Conservation (phyloP, 2,329 filamentous ascomycete species). For the Neurospora sp. region DNA sequence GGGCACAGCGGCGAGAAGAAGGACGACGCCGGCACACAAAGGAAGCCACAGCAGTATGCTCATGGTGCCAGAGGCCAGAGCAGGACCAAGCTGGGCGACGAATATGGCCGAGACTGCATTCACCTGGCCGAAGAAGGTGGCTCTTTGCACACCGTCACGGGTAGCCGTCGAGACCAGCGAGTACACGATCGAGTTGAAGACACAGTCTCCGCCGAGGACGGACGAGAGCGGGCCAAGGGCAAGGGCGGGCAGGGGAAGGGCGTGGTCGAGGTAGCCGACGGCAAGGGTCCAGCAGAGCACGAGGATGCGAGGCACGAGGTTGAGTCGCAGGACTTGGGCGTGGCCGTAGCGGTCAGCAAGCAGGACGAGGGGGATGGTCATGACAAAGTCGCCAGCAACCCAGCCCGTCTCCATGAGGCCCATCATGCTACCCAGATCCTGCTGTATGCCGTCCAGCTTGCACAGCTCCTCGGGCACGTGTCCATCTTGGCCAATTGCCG, state of each 20-base stretch:
- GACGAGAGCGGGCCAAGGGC: conserved; percentile 32
- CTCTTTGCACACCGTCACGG: conserved; percentile 32
- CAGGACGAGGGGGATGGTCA: conserved; percentile 39
- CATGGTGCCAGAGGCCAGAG: conserved; percentile 37
- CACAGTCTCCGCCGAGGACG: conserved; percentile 38
- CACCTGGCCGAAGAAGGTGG: conserved; percentile 41
- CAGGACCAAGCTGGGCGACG: conserved; percentile 32
- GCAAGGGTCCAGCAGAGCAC: conserved; percentile 31
- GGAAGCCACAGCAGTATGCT: conserved; percentile 32
- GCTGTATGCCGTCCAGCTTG: conserved; percentile 42
- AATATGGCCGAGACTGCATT: conserved; percentile 38
- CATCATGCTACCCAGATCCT: conserved; percentile 40
- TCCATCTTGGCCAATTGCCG: conserved; percentile 24
- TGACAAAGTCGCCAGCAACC: conserved; percentile 39
- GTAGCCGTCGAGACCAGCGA: conserved; percentile 33
- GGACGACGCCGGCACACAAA: conserved; percentile 29
- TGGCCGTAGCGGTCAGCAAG: conserved; percentile 34
- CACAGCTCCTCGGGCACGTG: conserved; percentile 40
- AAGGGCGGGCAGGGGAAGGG: conserved; percentile 29
- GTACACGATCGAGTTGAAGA: conserved; percentile 40
- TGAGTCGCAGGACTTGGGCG: conserved; percentile 30
- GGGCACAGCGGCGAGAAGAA: conserved; percentile 26
- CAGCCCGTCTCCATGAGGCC: conserved; percentile 39
- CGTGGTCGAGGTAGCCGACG: conserved; percentile 28
- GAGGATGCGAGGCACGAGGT: conserved; percentile 31